Evolutionary conservation across 1,139 yeast species (phyloP), one percentile per base, ranked within the genome.

Genomic region (Suhomyces kunorum): DNA sequence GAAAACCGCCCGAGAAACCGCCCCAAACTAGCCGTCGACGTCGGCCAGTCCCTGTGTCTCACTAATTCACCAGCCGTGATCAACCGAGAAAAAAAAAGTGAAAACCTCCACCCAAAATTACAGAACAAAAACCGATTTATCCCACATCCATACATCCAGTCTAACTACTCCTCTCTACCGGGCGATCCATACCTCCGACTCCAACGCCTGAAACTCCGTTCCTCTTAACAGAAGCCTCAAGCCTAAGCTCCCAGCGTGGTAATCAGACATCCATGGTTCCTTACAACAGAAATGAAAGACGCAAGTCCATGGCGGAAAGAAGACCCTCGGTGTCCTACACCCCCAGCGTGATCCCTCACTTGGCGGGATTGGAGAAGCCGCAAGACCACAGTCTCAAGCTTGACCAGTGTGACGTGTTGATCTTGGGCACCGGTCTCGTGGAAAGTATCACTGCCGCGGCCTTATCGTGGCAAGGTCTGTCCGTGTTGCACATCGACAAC

Each of bases 401-500:
- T 11, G 84, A 81, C 39, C 74, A 78, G 43, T 87, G 88, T 54
- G 99, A 92, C 57, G 96, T 92, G 18, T 73, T 92, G 33, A 84
- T 92, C 42, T 76, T 86, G 51, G 98, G 99, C 25, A 92, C 98
- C 0, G 98, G 98, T 1, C 71, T 94, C 34, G 83, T 82, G 4
- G 96, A 94, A 62, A 80, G 89, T 52, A 82, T 94, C 11, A 67
- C 90, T 41, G 96, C 98, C 0, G 96, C 98, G 4, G 92, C 98
- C 0, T 71, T 92, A 40, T 85, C 97, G 12, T 92, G 98, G 98
- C 96, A 88, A 55, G 98, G 98, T 11, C 83, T 92, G 13, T 81
- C 76, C 48, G 97, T 92, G 13, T 71, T 92, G 40, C 98, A 92
- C 60, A 80, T 92, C 34, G 98, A 92, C 60, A 71, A 80, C 41